Percentiles rank a stretch among this genome's conserved stretches.
phyloP scores from a whole-genome alignment of 2,329 filamentous ascomycete species.

The Exophiala sp. region DNA sequence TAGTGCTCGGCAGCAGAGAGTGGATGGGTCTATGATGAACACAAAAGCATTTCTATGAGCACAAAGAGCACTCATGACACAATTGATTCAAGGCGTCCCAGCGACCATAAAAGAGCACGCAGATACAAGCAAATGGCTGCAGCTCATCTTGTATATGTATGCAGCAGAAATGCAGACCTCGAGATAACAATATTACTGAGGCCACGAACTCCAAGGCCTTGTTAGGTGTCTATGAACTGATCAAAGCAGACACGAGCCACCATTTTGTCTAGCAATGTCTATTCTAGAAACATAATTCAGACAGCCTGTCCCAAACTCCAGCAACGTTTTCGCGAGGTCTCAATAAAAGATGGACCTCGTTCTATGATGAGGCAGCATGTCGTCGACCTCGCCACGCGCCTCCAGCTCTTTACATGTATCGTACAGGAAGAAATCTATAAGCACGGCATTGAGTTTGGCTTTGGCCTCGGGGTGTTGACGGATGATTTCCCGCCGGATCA shows the following conservation, averaged over 20 bases:
- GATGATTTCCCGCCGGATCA: constrained; percentile 78
- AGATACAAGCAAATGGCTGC: too few relatives aligned
- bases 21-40: background rate
- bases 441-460: constrained; percentile 69
- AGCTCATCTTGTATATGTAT: too few relatives aligned
- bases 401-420: constrained; percentile 89
- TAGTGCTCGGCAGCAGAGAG: background rate
- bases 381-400: constrained; percentile 33
- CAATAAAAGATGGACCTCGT: constrained; percentile 29
- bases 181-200: too few relatives aligned
- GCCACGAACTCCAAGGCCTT: too few relatives aligned
- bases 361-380: constrained; percentile 42
- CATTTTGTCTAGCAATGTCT: background rate
- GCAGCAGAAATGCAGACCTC: too few relatives aligned
- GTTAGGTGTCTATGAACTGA: background rate
- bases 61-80: background rate
- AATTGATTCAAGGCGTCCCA: background rate
- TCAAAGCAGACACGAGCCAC: background rate
- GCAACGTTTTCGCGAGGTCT: background rate
- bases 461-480: constrained; percentile 57
- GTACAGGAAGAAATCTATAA: constrained; percentile 97
- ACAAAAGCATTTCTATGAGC: background rate
- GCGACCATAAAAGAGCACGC: background rate
- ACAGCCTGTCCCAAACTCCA: background rate
- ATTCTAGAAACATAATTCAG: background rate